Conservation (phyloP, 2,329 filamentous ascomycete species). For the Penicillium sp. region DNA sequence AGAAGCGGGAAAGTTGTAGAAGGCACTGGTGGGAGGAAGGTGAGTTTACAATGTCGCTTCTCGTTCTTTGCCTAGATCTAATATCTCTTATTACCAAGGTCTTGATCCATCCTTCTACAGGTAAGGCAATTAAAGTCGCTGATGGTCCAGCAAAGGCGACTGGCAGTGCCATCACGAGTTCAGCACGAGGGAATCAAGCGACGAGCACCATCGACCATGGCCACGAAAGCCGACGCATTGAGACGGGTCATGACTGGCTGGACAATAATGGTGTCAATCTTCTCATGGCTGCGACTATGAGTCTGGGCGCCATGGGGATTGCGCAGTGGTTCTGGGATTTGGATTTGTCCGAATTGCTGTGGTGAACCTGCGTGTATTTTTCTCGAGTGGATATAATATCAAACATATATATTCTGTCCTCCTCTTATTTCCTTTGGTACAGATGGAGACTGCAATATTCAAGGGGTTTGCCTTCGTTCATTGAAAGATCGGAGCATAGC, state of each 20-base stretch:
- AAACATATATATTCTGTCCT: not conserved
- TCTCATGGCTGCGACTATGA: conserved; percentile 81
- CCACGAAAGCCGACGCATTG: conserved; percentile 60
- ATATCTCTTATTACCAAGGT: conserved; percentile 25
- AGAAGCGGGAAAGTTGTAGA: conserved; percentile 84
- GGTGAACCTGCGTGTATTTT: not conserved
- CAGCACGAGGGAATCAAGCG: conserved; percentile 20
- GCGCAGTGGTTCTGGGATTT: conserved; percentile 36
- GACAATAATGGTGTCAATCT: conserved; percentile 97
- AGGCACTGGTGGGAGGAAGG: conserved; percentile 67
- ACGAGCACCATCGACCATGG: conserved; percentile 26
- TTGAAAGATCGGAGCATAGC: no score
- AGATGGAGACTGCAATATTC: no score
- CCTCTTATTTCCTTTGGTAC: no score
- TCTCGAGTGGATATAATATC: not conserved
- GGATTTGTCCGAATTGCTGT: conserved; percentile 17
- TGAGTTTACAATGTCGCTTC: conserved; percentile 31
- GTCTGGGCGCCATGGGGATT: conserved; percentile 67
- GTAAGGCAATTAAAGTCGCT: conserved; percentile 18
- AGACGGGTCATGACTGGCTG: conserved; percentile 68
- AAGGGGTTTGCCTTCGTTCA: no score
- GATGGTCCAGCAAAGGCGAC: conserved; percentile 14
- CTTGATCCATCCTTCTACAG: conserved; percentile 35
- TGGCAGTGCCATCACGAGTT: conserved; percentile 30
- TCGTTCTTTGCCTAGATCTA: not conserved